Percentiles rank a stretch among this genome's conserved stretches.
These are phyloP conservation scores for Monilinia laxa DNA, from an alignment of 2,329 filamentous ascomycete species.

Conservation along the genomic window DNA sequence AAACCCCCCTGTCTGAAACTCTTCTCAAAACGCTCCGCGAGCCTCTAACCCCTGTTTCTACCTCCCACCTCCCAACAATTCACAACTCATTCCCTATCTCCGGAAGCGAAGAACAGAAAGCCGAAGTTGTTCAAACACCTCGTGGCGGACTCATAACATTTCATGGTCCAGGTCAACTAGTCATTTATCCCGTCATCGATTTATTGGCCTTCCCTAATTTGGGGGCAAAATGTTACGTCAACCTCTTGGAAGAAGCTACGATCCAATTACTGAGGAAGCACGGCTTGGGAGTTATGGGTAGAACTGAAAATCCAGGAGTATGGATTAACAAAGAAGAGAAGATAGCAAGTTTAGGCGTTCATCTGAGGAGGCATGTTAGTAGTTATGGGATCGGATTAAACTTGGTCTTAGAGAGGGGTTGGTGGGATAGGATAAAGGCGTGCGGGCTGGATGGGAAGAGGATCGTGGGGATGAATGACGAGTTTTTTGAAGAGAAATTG, in stretches of 20 bases:
- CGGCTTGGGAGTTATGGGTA: not conserved
- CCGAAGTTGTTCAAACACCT: conserved; percentile 43
- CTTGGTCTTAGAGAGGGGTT: conserved; percentile 62
- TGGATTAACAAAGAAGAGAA: conserved; percentile 52
- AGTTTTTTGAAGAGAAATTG: not conserved
- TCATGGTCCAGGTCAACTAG: conserved; percentile 89
- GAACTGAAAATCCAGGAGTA: conserved; percentile 59
- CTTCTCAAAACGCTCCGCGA: conserved; percentile 43
- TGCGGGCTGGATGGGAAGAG: conserved; percentile 81
- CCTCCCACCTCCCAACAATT: not conserved
- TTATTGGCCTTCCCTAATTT: conserved; percentile 1
- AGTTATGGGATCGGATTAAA: conserved; percentile 84
- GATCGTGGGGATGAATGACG: conserved; percentile 65
- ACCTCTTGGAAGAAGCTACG: conserved; percentile 8
- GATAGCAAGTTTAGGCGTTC: conserved; percentile 90
- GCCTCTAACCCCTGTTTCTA: not conserved
- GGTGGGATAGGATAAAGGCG: conserved; percentile 76
- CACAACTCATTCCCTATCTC: not conserved
- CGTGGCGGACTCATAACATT: conserved; percentile 92
- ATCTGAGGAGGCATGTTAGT: conserved; percentile 78
- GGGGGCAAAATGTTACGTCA: not conserved
- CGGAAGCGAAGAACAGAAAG: not conserved
- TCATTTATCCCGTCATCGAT: conserved; percentile 91
- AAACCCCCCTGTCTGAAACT: conserved; percentile 50
- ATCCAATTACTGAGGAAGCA: not conserved